Conservation (phyloP, 129 eudicot genomes). For the Flaveria ramosissima region DNA sequence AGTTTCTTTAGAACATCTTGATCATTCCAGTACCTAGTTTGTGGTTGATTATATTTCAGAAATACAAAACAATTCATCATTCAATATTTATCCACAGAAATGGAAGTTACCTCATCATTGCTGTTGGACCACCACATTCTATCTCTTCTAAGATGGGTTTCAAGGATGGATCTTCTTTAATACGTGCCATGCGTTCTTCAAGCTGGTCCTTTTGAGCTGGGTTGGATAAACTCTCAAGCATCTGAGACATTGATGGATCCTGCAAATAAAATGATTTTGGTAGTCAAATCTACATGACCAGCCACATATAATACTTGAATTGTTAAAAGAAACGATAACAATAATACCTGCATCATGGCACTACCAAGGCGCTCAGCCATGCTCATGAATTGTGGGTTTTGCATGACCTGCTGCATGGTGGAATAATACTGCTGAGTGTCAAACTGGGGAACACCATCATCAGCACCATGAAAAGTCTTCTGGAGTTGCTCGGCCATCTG, state of each 20-base stretch:
- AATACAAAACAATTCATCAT: not conserved
- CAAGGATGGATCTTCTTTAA: conserved; percentile 89
- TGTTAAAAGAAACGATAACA: not conserved
- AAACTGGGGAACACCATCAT: conserved; percentile 61
- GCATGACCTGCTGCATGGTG: conserved; percentile 98
- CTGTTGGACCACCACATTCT: conserved; percentile 94
- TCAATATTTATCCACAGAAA: not conserved
- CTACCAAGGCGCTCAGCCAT: conserved; percentile 96
- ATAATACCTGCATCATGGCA: conserved; percentile 84
- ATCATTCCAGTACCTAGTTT: conserved; percentile 77
- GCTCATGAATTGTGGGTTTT: conserved; percentile 90
- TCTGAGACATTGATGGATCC: conserved; percentile 96
- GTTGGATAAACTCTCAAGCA: conserved; percentile 82
- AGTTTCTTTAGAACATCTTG: conserved; percentile 71
- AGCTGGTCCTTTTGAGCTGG: conserved; percentile 79
- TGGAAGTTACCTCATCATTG: conserved; percentile 82
- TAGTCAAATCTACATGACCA: conserved; percentile 4
- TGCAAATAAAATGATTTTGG: conserved; percentile 22
- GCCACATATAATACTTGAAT: not conserved
- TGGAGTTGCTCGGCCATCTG: conserved; percentile 97
- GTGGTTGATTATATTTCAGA: conserved; percentile 2
- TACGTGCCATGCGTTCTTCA: conserved; percentile 85
- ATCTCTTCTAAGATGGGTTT: conserved; percentile 92
- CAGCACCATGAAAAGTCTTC: conserved; percentile 74
- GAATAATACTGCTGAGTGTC: conserved; percentile 78